These are phyloP conservation scores for Blastocystis sp. DNA, from an alignment of 352 stramenopile species.

Conservation along the genomic window DNA sequence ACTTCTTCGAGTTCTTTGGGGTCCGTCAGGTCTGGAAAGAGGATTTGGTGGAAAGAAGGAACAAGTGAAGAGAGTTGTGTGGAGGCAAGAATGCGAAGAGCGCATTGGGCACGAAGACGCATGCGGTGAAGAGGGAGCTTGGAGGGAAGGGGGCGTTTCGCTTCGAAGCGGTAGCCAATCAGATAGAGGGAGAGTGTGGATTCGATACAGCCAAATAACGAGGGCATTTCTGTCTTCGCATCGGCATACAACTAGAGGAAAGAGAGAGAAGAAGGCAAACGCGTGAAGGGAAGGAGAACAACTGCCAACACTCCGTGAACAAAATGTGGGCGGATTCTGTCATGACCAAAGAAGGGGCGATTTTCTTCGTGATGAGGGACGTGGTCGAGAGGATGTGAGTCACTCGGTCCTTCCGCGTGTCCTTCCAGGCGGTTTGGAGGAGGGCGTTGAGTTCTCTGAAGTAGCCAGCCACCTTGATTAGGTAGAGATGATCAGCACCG, in stretches of 20 bases:
- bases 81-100: background rate
- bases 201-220: background rate
- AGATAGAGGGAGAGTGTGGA: background rate
- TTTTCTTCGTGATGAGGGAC: background rate
- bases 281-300: background rate
- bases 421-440: background rate
- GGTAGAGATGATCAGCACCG: background rate
- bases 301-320: background rate
- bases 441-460: background rate
- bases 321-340: background rate
- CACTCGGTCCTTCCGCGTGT: background rate
- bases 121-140: background rate
- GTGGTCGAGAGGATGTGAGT: background rate
- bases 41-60: background rate
- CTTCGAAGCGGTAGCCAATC: background rate
- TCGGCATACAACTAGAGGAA: background rate
- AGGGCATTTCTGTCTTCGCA: background rate
- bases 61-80: background rate
- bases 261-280: background rate
- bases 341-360: background rate
- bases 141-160: too few relatives aligned
- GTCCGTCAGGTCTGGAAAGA: background rate
- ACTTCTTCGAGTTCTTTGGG: background rate
- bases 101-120: background rate
- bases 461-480: constrained; percentile 23